Evolutionary conservation across 192 early-diverging fungal genomes (phyloP), one percentile per base, ranked within the genome.

Genomic region (Linnemannia hyalina): DNA sequence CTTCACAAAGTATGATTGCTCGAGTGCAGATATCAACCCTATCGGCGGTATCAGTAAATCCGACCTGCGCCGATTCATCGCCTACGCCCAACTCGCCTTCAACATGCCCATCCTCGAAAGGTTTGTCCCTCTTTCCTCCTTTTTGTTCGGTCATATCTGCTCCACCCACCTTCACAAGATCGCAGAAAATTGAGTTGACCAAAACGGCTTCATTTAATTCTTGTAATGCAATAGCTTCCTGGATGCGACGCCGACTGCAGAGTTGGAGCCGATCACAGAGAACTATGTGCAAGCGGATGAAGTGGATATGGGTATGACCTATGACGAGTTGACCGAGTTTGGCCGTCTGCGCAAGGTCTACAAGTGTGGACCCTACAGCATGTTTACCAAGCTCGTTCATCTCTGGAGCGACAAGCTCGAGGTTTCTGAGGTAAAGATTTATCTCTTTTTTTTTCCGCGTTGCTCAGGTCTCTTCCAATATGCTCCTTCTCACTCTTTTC

Each of bases 1-100:
- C 75, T 93, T 99, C 46, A 99, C 98, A 60, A 99, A 99, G 81
- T 99, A 99, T 87, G 98, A 99, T 83, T 99, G 98, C 80, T 97
- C 97, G 2, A 97, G 95, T 81, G 98, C 98, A 0, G 98, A 99
- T 84, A 90, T 99, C 44, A 99, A 99, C 77, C 98, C 98, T 6
- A 99, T 99, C 79, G 98, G 98, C 7, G 97, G 94, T 7, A 97
- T 98, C 47, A 94, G 94, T 87, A 99, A 98, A 87, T 83, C 87
- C 3, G 98, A 98, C 89, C 92, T 99, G 72, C 91, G 95, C 49
- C 90, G 92, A 4, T 99, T 96, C 74, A 96, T 99, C 38, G 90
- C 80, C 1, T 96, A 94, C 79, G 93, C 95, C 9, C 86, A 91
- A 41, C 75, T 91, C 3, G 86, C 90, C 10, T 94, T 96, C 77